phyloP scores from a whole-genome alignment of 805 yeast species.

The Naumovozyma baii region DNA sequence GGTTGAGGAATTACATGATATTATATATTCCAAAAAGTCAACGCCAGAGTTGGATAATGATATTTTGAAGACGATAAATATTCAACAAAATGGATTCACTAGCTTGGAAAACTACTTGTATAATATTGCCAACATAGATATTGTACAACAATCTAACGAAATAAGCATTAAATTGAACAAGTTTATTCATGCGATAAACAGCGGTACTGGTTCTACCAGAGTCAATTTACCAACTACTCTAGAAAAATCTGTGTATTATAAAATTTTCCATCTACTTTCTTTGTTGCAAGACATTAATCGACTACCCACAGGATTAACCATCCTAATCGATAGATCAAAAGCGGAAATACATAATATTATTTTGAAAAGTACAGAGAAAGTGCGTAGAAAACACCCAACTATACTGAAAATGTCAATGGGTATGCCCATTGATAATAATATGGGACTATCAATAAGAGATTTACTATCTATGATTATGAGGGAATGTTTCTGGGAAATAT shows the following conservation, averaged over 20 bases:
- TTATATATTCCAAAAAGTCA: conserved; percentile 48
- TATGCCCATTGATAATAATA: conserved; percentile 15
- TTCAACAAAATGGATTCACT: conserved; percentile 25
- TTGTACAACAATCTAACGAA: conserved; percentile 38
- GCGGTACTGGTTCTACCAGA: neutral
- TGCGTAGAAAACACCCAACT: conserved; percentile 46
- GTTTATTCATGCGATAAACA: conserved; percentile 17
- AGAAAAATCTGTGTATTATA: conserved; percentile 23
- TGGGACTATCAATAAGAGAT: conserved; percentile 37
- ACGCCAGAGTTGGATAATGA: conserved; percentile 9
- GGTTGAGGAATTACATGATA: conserved; percentile 65
- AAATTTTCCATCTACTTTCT: conserved; percentile 39
- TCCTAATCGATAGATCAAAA: conserved; percentile 44
- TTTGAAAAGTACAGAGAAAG: conserved; percentile 53
- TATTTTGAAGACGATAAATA: conserved; percentile 17
- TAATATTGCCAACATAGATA: conserved; percentile 49
- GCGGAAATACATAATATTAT: conserved; percentile 57
- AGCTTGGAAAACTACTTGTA: conserved; percentile 46
- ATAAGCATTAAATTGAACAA: conserved; percentile 30
- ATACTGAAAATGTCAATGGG: conserved; percentile 26
- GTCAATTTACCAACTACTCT: neutral
- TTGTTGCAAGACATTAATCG: conserved; percentile 53
- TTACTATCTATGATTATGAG: conserved; percentile 47
- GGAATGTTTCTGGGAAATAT: conserved; percentile 65
- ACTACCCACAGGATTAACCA: conserved; percentile 47